Conservation (phyloP, 75 land plant genomes). For the Selaginella moellendorffii region DNA sequence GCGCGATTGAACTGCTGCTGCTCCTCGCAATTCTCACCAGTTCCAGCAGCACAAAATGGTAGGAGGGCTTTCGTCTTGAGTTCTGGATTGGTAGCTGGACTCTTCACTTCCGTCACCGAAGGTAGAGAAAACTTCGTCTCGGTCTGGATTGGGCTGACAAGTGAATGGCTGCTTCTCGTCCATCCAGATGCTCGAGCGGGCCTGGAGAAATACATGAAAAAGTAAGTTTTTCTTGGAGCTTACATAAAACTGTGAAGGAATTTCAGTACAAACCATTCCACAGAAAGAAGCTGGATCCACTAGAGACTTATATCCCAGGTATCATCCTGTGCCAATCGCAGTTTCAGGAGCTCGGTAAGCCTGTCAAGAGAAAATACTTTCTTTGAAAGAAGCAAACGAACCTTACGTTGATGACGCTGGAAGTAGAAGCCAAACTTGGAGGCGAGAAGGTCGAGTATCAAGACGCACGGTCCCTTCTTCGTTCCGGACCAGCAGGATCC, state of each 20-base stretch:
- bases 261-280: too few species aligned
- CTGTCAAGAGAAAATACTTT: background rate
- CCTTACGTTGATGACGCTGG: background rate
- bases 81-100: too few species aligned
- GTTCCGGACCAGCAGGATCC: slow-evolving; percentile 93
- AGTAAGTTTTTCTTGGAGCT: too few species aligned
- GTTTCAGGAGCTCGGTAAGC: slow-evolving; percentile 69
- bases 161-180: too few species aligned
- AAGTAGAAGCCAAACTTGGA: slow-evolving; percentile 16
- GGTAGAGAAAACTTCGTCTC: too few species aligned
- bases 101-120: too few species aligned
- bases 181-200: background rate
- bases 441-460: slow-evolving; percentile 44
- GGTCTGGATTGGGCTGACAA: too few species aligned
- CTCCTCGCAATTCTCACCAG: too few species aligned
- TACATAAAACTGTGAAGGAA: too few species aligned
- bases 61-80: too few species aligned
- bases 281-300: slow-evolving; percentile 96
- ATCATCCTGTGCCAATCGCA: slow-evolving; percentile 66
- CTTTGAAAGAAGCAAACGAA: background rate
- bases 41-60: too few species aligned
- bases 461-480: slow-evolving; percentile 52
- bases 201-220: background rate
- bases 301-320: slow-evolving; percentile 83
- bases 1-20: too few species aligned